Evolutionary conservation across 2,329 filamentous ascomycete genomes (phyloP).

Genomic region (Zymoseptoria crescenta): DNA sequence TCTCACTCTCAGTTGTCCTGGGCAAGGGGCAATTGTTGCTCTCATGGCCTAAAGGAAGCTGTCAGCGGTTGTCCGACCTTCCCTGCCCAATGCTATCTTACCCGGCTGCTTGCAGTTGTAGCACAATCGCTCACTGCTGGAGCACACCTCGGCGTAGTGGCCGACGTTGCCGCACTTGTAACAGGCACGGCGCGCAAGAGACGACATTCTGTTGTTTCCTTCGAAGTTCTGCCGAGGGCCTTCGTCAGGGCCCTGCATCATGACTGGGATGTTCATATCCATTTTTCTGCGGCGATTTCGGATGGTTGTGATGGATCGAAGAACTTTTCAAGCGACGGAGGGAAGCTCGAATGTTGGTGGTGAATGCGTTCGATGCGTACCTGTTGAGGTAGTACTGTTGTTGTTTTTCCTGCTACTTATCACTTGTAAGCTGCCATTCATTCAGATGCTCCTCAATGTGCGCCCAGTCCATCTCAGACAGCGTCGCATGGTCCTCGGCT

Average conservation of each 20-base stretch:
- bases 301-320: neutral
- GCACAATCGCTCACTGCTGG: constrained; percentile 94
- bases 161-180: constrained; percentile 48
- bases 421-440: neutral
- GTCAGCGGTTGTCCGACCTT: constrained; percentile 23
- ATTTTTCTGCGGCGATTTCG: neutral
- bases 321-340: constrained; percentile 5
- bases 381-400: neutral
- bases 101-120: constrained; percentile 98
- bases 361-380: constrained; percentile 1
- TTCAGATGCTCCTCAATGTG: neutral
- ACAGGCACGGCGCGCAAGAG: constrained; percentile 46
- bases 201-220: constrained; percentile 38
- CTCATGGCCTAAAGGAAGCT: constrained; percentile 63
- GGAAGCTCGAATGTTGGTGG: constrained; percentile 2
- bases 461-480: neutral
- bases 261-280: neutral
- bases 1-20: constrained; percentile 80
- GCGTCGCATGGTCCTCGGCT: neutral
- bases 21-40: constrained; percentile 96
- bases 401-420: neutral
- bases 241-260: constrained; percentile 10
- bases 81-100: constrained; percentile 28
- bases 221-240: constrained; percentile 8
- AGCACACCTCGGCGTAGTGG: constrained; percentile 77